Conservation (phyloP, 768 basidiomycete genomes). For the Mycena rebaudengoi region DNA sequence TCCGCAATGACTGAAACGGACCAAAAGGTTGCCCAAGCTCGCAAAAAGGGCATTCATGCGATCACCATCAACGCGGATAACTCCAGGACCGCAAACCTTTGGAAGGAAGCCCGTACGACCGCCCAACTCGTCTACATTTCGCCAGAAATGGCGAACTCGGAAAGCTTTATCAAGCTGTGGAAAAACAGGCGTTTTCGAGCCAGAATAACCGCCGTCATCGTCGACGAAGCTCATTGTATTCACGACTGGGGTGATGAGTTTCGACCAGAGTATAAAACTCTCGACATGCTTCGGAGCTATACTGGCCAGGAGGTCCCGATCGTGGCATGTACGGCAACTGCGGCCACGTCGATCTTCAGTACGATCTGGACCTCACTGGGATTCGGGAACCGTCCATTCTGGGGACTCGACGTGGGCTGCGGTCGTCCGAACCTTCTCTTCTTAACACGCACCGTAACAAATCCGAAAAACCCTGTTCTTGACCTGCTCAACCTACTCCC, state of each 20-base stretch:
- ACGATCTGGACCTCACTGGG: constrained; percentile 34
- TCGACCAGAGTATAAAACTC: constrained; percentile 32
- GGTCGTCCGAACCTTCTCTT: constrained; percentile 35
- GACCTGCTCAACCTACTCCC: constrained; percentile 28
- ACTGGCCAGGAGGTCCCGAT: constrained; percentile 39
- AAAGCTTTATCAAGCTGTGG: constrained; percentile 38
- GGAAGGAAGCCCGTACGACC: neutral
- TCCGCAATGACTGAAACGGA: neutral
- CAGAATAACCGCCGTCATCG: constrained; percentile 31
- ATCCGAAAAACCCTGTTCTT: constrained; percentile 22
- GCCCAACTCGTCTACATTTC: constrained; percentile 26
- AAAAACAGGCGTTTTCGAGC: constrained; percentile 35
- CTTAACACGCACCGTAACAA: constrained; percentile 17
- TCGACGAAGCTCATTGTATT: constrained; percentile 46
- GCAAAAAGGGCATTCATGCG: constrained; percentile 22
- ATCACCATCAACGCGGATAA: constrained; percentile 24
- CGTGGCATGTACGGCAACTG: constrained; percentile 38
- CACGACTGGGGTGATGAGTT: constrained; percentile 44
- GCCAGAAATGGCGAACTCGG: constrained; percentile 34
- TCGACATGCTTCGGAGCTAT: constrained; percentile 29
- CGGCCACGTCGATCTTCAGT: constrained; percentile 33
- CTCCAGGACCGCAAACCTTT: neutral
- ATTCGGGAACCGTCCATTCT: constrained; percentile 40
- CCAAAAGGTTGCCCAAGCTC: constrained; percentile 36
- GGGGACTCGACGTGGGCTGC: constrained; percentile 39